phyloP scores from a whole-genome alignment of 169 alveolate species.

The Toxoplasma gondii region DNA sequence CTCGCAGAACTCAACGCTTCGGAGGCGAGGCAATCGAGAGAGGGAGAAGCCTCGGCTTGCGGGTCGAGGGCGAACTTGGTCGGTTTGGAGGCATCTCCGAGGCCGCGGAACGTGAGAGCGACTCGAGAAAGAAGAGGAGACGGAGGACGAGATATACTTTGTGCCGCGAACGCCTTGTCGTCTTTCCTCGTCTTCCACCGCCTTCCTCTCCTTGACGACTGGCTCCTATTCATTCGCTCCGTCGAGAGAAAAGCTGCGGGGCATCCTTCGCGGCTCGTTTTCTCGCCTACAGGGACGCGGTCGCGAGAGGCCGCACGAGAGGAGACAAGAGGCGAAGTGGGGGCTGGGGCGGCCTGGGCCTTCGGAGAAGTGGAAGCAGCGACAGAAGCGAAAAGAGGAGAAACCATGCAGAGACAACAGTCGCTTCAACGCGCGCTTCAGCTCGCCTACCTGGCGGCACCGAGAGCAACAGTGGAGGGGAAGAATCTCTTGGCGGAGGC shows the following conservation, averaged over 20 bases:
- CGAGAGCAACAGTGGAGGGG: neutral
- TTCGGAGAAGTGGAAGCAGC: too few species aligned
- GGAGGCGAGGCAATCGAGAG: neutral
- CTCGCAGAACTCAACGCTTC: neutral
- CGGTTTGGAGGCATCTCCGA: too few species aligned
- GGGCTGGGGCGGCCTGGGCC: too few species aligned
- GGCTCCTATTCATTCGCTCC: neutral
- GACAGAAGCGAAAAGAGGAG: too few species aligned
- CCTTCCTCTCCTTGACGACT: neutral
- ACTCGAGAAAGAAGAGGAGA: too few species aligned
- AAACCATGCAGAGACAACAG: too few species aligned
- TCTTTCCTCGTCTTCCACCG: neutral
- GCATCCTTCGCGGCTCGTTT: too few species aligned
- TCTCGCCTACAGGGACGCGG: too few species aligned
- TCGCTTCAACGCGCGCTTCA: neutral
- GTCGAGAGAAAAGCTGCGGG: neutral
- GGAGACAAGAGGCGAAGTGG: too few species aligned
- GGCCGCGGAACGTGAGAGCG: too few species aligned
- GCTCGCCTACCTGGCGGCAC: neutral
- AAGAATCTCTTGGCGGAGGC: neutral
- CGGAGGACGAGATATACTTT: too few species aligned
- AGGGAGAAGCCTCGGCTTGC: neutral
- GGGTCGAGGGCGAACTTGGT: neutral
- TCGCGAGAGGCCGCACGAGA: too few species aligned
- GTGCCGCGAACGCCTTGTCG: neutral